Conservation (phyloP, 164 flowering plant genomes). For the Nymphaea thermarum region DNA sequence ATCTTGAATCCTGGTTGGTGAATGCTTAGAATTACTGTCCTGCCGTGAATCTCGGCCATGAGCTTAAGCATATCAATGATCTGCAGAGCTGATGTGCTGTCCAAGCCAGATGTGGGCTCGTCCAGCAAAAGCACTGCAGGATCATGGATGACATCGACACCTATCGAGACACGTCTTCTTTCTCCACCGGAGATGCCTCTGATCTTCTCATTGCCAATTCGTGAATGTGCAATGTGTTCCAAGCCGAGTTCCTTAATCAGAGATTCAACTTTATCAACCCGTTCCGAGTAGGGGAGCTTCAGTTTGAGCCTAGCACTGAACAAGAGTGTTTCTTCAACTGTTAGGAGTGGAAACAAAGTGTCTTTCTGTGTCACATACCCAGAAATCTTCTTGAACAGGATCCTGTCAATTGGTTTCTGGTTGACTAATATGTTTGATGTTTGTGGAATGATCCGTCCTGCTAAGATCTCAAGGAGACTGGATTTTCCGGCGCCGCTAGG, state of each 20-base stretch:
- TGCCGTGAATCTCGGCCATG: constrained; percentile 71
- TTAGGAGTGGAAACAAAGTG: constrained; percentile 76
- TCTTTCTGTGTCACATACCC: constrained; percentile 91
- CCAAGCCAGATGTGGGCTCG: constrained; percentile 94
- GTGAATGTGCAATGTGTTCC: constrained; percentile 37
- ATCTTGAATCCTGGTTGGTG: constrained; percentile 94
- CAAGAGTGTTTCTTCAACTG: constrained; percentile 79
- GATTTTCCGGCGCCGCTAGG: constrained; percentile 98
- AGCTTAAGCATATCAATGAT: constrained; percentile 73
- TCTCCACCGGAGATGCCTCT: constrained; percentile 97
- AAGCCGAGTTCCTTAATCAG: constrained; percentile 66
- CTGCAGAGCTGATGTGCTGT: constrained; percentile 80
- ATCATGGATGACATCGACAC: constrained; percentile 81
- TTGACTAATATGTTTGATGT: constrained; percentile 41
- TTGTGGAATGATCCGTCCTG: constrained; percentile 47
- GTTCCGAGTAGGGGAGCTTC: constrained; percentile 19
- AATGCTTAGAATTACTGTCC: constrained; percentile 73
- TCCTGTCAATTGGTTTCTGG: constrained; percentile 31
- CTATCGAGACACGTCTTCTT: constrained; percentile 81
- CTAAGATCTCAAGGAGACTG: constrained; percentile 59
- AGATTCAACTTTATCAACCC: constrained; percentile 33
- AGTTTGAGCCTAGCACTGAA: constrained; percentile 70
- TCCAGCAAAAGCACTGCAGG: constrained; percentile 78
- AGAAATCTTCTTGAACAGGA: constrained; percentile 54
- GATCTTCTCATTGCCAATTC: constrained; percentile 58